Evolutionary conservation across 768 basidiomycete species (phyloP).

Genomic region (Terana coerulea): DNA sequence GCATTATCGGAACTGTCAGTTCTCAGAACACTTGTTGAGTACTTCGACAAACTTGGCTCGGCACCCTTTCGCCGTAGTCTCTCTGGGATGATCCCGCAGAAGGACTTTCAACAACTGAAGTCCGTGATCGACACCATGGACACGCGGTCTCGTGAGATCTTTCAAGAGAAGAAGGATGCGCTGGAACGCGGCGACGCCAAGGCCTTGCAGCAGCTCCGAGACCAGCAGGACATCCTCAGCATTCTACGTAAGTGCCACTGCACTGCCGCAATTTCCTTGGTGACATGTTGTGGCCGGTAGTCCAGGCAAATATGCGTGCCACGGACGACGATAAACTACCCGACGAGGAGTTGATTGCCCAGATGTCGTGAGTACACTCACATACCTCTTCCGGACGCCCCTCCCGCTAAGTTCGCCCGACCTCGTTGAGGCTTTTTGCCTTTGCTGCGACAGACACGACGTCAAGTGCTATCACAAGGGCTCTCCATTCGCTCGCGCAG

Average conservation of each 20-base stretch:
- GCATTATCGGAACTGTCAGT: background rate
- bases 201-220: conserved; percentile 28
- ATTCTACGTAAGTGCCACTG: conserved; percentile 34
- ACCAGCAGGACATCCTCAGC: conserved; percentile 43
- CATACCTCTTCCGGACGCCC: no score
- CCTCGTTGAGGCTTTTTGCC: no score
- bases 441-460: conserved; percentile 46
- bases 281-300: conserved; percentile 18
- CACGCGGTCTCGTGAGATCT: conserved; percentile 32
- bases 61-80: conserved; percentile 29
- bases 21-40: conserved; percentile 9
- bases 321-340: conserved; percentile 18
- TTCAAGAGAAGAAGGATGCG: conserved; percentile 33
- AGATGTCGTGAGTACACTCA: conserved; percentile 28
- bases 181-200: conserved; percentile 32
- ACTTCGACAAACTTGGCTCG: conserved; percentile 9
- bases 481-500: conserved; percentile 36
- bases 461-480: conserved; percentile 31
- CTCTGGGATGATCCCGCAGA: conserved; percentile 30
- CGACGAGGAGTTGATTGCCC: conserved; percentile 36
- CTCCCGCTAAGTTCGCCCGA: no score
- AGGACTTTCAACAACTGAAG: conserved; percentile 27
- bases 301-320: conserved; percentile 36
- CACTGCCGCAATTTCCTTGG: background rate
- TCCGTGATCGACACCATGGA: conserved; percentile 34